Evolutionary conservation across 257 asterid genomes (phyloP), one percentile per base, ranked within the genome.

Genomic region (Hygrophila difformis): DNA sequence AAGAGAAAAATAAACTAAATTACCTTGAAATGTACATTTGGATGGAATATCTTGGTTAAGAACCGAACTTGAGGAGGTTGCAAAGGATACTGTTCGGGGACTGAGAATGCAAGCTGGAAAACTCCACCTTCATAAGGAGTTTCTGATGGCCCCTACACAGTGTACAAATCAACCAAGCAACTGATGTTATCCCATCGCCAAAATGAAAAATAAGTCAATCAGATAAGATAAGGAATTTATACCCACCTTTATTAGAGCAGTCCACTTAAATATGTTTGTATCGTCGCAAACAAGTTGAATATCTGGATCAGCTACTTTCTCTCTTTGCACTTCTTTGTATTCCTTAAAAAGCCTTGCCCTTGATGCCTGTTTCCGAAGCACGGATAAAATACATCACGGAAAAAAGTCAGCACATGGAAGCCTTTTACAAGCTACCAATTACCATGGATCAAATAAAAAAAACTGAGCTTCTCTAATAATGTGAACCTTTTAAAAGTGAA

Each of bases 41-140:
- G 95, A 64, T 91, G 99, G 70, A 91, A 91, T 52, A 91, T 91
- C 71, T 91, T 91, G 61, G 99, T 91, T 61, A 91, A 71, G 78
- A 86, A 91, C 56, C 94, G 78, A 72, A 86, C 96, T 91, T 91
- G 99, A 61, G 97, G 97, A 22, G 99, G 94, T 72, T 82, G 95
- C 87, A 91, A 66, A 49, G 99, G 97, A 72, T 91, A 91, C 72
- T 80, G 97, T 80, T 91, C 96, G 2, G 97, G 96, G 13, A 91
- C 95, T n/a, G 97, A 69, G 62, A 91, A 76, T 3, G 95, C 94
- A 36, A 91, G 94, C 84, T 86, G 99, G 72, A 91, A 91, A 63
- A 91, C 80, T 49, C 99, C 99, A 54, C 95, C 97, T 39, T 86
- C 99, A 49, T 52, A 91, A 23, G 99, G 99, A 61, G 99, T 91